Base-by-base conservation (phyloP, 2,329 filamentous ascomycete species). In the Helotiales sp. region DNA sequence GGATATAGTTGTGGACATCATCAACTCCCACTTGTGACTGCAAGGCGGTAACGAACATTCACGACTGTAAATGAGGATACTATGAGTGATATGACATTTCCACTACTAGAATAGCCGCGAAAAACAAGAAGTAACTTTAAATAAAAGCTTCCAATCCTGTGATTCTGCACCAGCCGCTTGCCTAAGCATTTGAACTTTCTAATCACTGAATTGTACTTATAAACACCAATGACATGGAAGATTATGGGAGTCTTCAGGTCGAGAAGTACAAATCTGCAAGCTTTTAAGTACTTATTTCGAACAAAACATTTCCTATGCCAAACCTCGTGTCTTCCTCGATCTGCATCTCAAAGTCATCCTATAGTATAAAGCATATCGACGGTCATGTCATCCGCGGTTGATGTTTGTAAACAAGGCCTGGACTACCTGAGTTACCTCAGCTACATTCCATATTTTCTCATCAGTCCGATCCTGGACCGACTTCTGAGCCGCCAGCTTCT, bases 1-100 rank as follows among this genome's bases (percentile, higher is more conserved):
- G 61, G 47, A 32, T 67, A 28, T 37, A 63, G 49, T 91, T 77
- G 86, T 90, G 75, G 88, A 91, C 74, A 91, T 91, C 75, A 87
- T 91, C 84, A 91, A 91, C 80, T 82, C 85, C 75, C 86, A 74
- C 68, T 68, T 78, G 71, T 78, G 71, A 76, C 63, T 71, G 40
- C 63, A 71, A 54, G 68, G 45, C 13, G 61, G 47, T 45, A 40
- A 49, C 13, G 52, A 34, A 57, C 13, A 68, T 66, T 71, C 67
- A 70, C 63, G 73, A 47, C 43, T 73, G 50, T 71, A 62, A 63
- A 65, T 59, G 52, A 55, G n/a, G 13, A 63, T 45, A 49, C 59
- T 61, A 52, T 50, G 20, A 28, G 8, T 40, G 47, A 55, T 54
- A 28, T 30, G 49, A 54, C 49, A 63, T 63, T 34, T 63, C 32